Evolutionary conservation across 2,329 filamentous ascomycete species (phyloP), one percentile per base, ranked within the genome.

Genomic region (Cryphonectria radicalis): DNA sequence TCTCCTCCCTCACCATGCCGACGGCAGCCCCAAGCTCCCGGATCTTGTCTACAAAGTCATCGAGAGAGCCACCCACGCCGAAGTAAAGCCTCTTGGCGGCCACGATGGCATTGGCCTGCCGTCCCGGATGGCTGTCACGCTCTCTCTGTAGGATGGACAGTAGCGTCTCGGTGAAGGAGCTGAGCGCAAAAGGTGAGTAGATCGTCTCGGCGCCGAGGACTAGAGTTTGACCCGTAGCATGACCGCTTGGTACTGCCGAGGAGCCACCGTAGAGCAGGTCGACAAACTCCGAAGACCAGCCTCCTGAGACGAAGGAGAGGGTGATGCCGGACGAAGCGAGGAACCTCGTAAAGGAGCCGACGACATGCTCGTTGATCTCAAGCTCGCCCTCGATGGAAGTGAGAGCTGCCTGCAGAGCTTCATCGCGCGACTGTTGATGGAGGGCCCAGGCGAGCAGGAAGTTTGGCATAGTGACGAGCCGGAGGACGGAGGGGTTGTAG

Each of bases 71-170:
- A 0, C 93, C 93, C 6, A 96, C 93, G 3, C 93, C 93, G 80
- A 96, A 96, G 80, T 96, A 96, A 14, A 95, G 85, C 74, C 89
- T 88, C 82, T 96, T 96, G 0, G 93, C 93, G 3, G 88, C 93
- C 6, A 95, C 86, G 28, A 94, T 82, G 1, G 91, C 90, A 65
- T 87, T 87, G 0, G 89, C 88, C 67, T 83, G 81, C 66, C 84
- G 83, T 4, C 78, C 77, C 2, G 77, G 75, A 1, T 75, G 75
- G 68, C 79, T 76, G 63, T 77, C 75, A 65, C 79, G 76, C 66
- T 90, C 84, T 66, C 81, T 80, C 28, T 84, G 78, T 62, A 94
- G 81, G 22, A 93, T 81, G 4, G 82, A 82, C 59, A 91, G 85
- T 17, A 94, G 82, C 5, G 90, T 90, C 55, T 91, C 88, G 0